These are phyloP conservation scores for Suhomyces ambrosiae DNA, from an alignment of 1,139 yeast genomes.

Conservation along the genomic window DNA sequence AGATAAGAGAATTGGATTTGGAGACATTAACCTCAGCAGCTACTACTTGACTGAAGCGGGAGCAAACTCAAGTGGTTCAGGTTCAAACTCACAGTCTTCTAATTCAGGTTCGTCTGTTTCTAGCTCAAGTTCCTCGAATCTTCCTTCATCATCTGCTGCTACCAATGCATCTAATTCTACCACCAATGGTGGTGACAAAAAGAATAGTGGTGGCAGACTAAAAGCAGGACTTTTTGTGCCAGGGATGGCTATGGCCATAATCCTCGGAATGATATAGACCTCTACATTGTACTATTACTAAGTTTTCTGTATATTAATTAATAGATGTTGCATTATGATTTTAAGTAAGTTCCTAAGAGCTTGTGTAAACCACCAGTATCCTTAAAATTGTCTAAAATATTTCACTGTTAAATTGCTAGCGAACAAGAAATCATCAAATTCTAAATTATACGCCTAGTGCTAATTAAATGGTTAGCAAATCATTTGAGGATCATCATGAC, in stretches of 20 bases:
- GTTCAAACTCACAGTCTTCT: neutral
- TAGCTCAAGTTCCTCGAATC: conserved; percentile 1
- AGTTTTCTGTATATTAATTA: neutral
- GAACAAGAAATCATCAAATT: too few species aligned
- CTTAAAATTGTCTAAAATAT: too few species aligned
- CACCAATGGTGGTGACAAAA: neutral
- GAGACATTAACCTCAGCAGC: conserved; percentile 23
- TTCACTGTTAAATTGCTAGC: too few species aligned
- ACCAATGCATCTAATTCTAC: conserved; percentile 9
- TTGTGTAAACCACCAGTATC: too few species aligned
- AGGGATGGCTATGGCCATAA: conserved; percentile 5
- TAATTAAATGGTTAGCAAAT: too few species aligned
- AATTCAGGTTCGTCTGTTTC: neutral
- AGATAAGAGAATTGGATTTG: conserved; percentile 54
- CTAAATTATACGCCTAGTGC: too few species aligned
- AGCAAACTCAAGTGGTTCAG: conserved; percentile 3
- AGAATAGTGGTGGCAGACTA: conserved; percentile 3
- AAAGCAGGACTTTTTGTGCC: conserved; percentile 6
- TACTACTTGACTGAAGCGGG: conserved; percentile 8
- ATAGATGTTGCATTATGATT: neutral
- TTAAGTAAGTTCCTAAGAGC: too few species aligned
- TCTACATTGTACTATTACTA: too few species aligned
- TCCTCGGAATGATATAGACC: conserved; percentile 2
- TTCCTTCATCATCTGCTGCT: conserved; percentile 9
- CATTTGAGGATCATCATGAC: too few species aligned